These are phyloP conservation scores for Microstegium vimineum DNA, from an alignment of 176 grass and related monocot genomes.

Conservation along the genomic window DNA sequence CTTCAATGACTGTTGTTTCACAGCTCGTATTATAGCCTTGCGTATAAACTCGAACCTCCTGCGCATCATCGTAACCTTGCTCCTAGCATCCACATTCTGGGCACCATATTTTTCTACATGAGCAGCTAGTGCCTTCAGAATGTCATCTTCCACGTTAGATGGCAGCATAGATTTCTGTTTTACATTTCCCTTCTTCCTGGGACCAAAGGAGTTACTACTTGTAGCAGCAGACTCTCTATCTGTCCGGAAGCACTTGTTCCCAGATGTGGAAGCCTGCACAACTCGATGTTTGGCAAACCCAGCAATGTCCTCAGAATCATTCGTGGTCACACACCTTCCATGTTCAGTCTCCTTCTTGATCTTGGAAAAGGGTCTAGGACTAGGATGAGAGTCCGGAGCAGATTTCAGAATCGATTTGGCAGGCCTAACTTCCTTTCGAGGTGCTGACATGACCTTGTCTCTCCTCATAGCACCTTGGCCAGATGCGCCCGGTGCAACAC, in stretches of 20 bases:
- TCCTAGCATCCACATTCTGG: constrained; percentile 22
- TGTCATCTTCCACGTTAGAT: constrained; percentile 11
- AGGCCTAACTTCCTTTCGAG: constrained; percentile 9
- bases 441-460: not conserved
- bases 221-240: not conserved
- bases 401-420: constrained; percentile 13
- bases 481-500: not conserved
- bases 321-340: not conserved
- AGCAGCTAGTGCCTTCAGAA: constrained; percentile 16
- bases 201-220: not conserved
- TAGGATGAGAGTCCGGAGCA: too few relatives aligned
- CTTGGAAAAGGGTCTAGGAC: not conserved
- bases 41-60: constrained; percentile 43
- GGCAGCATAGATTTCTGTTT: not conserved
- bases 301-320: not conserved
- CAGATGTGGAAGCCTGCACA: constrained; percentile 17
- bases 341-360: not conserved
- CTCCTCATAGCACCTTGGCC: not conserved
- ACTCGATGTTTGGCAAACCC: not conserved
- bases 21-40: constrained; percentile 33
- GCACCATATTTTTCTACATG: constrained; percentile 16
- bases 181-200: constrained; percentile 14
- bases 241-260: not conserved
- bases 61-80: constrained; percentile 39
- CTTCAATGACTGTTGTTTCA: constrained; percentile 10